Percentiles rank a stretch among this genome's conserved stretches.
phyloP scores from a whole-genome alignment of 257 asterid species.

The Ajuga chamaepitys region DNA sequence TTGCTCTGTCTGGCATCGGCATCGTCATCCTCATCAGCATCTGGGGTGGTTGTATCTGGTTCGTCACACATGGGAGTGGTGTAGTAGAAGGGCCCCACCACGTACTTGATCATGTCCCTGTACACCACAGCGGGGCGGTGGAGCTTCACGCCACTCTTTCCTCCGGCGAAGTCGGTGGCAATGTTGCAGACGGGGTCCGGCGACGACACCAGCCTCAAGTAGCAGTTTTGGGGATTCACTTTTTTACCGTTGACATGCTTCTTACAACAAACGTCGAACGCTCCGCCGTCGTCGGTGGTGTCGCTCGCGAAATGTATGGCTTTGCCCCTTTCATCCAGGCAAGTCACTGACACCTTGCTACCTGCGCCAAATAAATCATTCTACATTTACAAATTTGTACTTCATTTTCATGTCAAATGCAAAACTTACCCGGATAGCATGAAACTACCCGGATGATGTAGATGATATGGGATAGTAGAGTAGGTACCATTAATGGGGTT shows the following conservation, averaged over 20 bases:
- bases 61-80: conserved; percentile 93
- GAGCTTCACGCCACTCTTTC: conserved; percentile 63
- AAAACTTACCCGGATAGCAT: too few species aligned
- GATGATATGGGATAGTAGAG: neutral
- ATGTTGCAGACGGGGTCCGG: conserved; percentile 80
- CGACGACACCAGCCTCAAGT: conserved; percentile 69
- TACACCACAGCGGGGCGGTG: conserved; percentile 53
- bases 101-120: conserved; percentile 49
- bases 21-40: neutral
- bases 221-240: conserved; percentile 49
- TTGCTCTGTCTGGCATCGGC: conserved; percentile 24
- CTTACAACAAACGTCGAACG: conserved; percentile 42
- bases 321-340: conserved; percentile 60
- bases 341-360: conserved; percentile 62
- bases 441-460: too few species aligned
- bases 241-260: conserved; percentile 36
- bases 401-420: too few species aligned
- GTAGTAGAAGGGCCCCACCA: conserved; percentile 63
- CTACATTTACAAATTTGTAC: too few species aligned
- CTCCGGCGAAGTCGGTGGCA: conserved; percentile 75
- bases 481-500: conserved; percentile 61
- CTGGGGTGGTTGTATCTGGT: conserved; percentile 34
- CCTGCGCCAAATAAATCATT: conserved; percentile 45
- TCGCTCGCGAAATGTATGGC: conserved; percentile 70
- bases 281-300: conserved; percentile 55